Conservation (phyloP, 2,329 filamentous ascomycete species). For the Diplodia mutila region DNA sequence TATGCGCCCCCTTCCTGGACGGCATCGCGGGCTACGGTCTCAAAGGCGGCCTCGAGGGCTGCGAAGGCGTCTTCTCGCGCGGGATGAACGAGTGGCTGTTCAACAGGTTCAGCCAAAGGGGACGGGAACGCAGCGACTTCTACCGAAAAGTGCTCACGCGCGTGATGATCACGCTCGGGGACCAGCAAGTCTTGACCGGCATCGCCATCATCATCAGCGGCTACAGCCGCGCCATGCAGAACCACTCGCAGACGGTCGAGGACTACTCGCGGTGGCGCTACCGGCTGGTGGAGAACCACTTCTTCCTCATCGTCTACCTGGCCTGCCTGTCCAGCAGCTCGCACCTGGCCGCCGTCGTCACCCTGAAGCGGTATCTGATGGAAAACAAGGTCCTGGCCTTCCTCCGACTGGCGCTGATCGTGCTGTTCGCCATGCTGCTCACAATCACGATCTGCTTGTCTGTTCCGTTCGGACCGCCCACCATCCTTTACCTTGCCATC, state of each 20-base stretch:
- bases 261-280: neutral
- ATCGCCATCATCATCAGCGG: slow-evolving; percentile 37
- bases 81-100: slow-evolving; percentile 30
- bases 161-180: slow-evolving; percentile 38
- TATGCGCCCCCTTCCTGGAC: slow-evolving; percentile 40
- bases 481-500: neutral
- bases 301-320: slow-evolving; percentile 35
- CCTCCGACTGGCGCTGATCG: slow-evolving; percentile 35
- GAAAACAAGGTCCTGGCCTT: slow-evolving; percentile 37
- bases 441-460: slow-evolving; percentile 36
- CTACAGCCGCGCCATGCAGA: slow-evolving; percentile 18
- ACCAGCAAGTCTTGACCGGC: slow-evolving; percentile 40
- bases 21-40: slow-evolving; percentile 32
- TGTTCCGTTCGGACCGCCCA: slow-evolving; percentile 25
- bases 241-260: neutral
- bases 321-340: slow-evolving; percentile 39
- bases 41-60: neutral
- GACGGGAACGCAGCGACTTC: neutral
- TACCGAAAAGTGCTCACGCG: slow-evolving; percentile 39
- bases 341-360: slow-evolving; percentile 39
- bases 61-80: neutral
- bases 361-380: slow-evolving; percentile 37
- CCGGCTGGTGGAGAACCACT: slow-evolving; percentile 3
- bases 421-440: slow-evolving; percentile 36
- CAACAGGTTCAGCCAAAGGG: slow-evolving; percentile 37